Percentiles rank a stretch among this genome's conserved stretches.
phyloP scores from a whole-genome alignment of 768 basidiomycete species.

The Pulveroboletus sp. region DNA sequence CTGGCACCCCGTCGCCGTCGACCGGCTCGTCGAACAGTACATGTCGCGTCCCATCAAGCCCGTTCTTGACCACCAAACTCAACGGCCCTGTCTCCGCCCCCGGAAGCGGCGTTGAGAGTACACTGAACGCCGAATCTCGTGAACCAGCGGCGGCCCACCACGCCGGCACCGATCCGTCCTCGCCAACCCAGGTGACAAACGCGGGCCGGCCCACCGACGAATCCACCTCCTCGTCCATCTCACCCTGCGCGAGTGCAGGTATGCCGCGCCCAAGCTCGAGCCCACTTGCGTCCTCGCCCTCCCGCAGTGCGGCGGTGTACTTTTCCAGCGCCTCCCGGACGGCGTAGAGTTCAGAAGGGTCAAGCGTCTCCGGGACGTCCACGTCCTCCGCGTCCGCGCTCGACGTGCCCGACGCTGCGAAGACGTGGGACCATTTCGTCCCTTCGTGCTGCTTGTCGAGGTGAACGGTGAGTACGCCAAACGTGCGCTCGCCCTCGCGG shows the following conservation, averaged over 20 bases:
- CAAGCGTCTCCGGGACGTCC: conserved; percentile 85
- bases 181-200: conserved; percentile 63
- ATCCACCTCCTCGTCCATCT: conserved; percentile 90
- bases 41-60: conserved; percentile 70
- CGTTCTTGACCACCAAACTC: conserved; percentile 60
- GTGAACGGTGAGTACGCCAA: conserved; percentile 75
- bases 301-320: conserved; percentile 65
- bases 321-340: conserved; percentile 84
- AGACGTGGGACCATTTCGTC: conserved; percentile 85
- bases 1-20: conserved; percentile 21
- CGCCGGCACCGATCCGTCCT: conserved; percentile 43
- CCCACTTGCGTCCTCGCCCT: conserved; percentile 57
- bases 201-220: conserved; percentile 62
- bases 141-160: conserved; percentile 40
- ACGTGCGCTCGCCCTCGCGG: conserved; percentile 60
- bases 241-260: conserved; percentile 81
- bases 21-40: conserved; percentile 34
- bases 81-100: conserved; percentile 38
- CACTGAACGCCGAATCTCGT: conserved; percentile 37
- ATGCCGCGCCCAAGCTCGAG: conserved; percentile 64
- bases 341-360: conserved; percentile 73
- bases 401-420: conserved; percentile 47
- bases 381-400: conserved; percentile 40
- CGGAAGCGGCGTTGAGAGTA: conserved; percentile 73
- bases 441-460: conserved; percentile 83